phyloP scores from a whole-genome alignment of 768 basidiomycete species.

The Kwoniella europaea region DNA sequence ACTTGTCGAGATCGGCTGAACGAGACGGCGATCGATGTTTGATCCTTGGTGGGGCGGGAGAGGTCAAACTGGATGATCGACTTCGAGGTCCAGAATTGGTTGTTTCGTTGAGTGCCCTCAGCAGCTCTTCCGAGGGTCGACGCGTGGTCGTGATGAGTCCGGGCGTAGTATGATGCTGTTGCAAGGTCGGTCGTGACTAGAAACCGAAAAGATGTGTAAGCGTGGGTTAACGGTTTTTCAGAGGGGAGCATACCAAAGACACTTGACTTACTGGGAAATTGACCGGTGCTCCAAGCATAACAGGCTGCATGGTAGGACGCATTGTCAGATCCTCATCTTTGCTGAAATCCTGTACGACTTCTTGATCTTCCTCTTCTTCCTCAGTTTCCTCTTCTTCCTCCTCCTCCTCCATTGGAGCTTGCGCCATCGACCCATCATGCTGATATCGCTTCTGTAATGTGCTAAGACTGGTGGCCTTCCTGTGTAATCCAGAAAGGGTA shows the following conservation, averaged over 20 bases:
- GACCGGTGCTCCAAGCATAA: constrained; percentile 6
- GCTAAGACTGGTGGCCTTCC: constrained; percentile 57
- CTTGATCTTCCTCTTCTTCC: constrained; percentile 42
- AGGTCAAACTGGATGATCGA: constrained; percentile 47
- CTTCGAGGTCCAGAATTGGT: constrained; percentile 22
- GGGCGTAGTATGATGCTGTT: constrained; percentile 32
- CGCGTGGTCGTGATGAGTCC: constrained; percentile 10
- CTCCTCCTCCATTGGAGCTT: constrained; percentile 31
- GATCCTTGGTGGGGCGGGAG: constrained; percentile 47
- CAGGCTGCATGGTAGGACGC: constrained; percentile 27
- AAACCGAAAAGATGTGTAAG: not conserved
- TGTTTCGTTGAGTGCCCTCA: not conserved
- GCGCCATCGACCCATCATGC: constrained; percentile 30
- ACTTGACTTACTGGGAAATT: constrained; percentile 17
- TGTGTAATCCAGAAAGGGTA: constrained; percentile 57
- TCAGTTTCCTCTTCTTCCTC: constrained; percentile 31
- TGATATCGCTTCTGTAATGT: constrained; percentile 44
- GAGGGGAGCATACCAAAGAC: constrained; percentile 1
- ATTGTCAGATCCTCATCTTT: constrained; percentile 72
- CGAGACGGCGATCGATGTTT: constrained; percentile 50
- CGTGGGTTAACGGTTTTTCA: not conserved
- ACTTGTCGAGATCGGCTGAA: constrained; percentile 54
- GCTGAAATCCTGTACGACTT: constrained; percentile 43
- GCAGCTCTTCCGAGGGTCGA: constrained; percentile 17
- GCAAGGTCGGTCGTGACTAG: constrained; percentile 23